Base-by-base conservation (phyloP, 2,329 filamentous ascomycete genomes). In the Ampelomyces quisqualis region DNA sequence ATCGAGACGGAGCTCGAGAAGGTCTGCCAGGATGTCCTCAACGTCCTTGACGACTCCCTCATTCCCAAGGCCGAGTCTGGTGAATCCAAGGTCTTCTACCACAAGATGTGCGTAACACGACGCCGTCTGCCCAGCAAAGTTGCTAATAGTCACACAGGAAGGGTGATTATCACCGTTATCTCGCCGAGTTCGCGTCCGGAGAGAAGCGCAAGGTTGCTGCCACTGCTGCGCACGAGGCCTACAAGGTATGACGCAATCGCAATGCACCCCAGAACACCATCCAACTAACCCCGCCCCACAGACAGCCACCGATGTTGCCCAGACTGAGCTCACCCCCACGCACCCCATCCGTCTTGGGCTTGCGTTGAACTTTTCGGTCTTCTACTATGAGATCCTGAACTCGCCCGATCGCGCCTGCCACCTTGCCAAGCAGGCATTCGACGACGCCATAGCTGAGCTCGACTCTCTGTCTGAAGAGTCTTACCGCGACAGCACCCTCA, bases 1-100 rank as follows among this genome's bases (percentile, higher is more conserved):
- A 97, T 97, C 68, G 91, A 97, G 82, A 80, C 79, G 66, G 91
- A 97, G 80, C 85, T 97, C 64, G 91, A 93, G 82, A 88, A 90
- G 79, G 89, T 96, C 75, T 97, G 91, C 83, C 84, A 96, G 78
- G 91, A 97, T 78, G 89, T 96, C 61, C 86, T 97, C 61, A 86
- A 95, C 65, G 91, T 97, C 62, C 81, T 97, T 57, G 90, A 96
- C 72, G 80, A 95, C 68, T 85, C 84, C 70, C 80, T 97, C 68
- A 97, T 97, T 70, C 90, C 90, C 74, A 91, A 93, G 76, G 91
- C 91, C 70, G 86, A 93, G 76, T 86, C 88, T 58, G 91, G 91
- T 77, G 91, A 97, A 81, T 95, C 90, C 73, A 97, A 96, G 85
- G 91, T 97, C 71, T 97, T 97, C 77, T 97, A 97, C 80, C 90